Percentiles rank a stretch among this genome's conserved stretches.
These are phyloP conservation scores for Plasmodium coatneyi DNA, from an alignment of 169 alveolate genomes.

Conservation along the genomic window DNA sequence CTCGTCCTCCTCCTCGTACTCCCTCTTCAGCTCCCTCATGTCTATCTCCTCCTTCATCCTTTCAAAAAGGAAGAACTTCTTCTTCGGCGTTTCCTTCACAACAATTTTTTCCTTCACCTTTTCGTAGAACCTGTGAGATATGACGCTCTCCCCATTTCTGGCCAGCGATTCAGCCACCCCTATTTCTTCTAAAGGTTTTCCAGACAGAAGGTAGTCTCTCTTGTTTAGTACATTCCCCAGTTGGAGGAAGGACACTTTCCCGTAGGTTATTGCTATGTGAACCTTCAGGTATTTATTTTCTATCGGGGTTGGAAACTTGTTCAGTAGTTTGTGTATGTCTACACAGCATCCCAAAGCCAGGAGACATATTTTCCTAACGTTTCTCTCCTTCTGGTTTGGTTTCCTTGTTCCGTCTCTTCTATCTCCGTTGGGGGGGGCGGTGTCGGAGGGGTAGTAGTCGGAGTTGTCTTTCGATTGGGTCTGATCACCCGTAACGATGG, in stretches of 20 bases:
- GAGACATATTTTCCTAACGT: constrained; percentile 66
- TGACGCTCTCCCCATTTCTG: constrained; percentile 85
- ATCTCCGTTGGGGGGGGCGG: neutral
- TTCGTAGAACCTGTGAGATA: constrained; percentile 73
- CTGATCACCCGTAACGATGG: no score
- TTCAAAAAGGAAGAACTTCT: constrained; percentile 8
- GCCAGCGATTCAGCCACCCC: constrained; percentile 86
- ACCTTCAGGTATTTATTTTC: constrained; percentile 80
- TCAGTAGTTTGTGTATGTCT: constrained; percentile 85
- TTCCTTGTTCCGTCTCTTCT: neutral
- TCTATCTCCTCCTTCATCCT: constrained; percentile 19
- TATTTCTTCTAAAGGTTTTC: constrained; percentile 86
- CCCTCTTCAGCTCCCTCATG: constrained; percentile 7
- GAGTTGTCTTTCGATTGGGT: neutral
- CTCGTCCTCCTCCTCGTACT: constrained; percentile 5
- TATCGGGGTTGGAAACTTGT: constrained; percentile 86
- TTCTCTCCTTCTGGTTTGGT: neutral
- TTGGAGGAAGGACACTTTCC: constrained; percentile 82
- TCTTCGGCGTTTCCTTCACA: constrained; percentile 22
- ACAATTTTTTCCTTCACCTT: constrained; percentile 45
- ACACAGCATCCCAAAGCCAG: constrained; percentile 85
- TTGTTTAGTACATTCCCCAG: constrained; percentile 86
- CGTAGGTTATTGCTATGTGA: constrained; percentile 87
- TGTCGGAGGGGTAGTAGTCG: neutral
- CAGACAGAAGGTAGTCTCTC: constrained; percentile 85